These are phyloP conservation scores for Alternaria gansuensis DNA, from an alignment of 2,329 filamentous ascomycete species.

Conservation along the genomic window DNA sequence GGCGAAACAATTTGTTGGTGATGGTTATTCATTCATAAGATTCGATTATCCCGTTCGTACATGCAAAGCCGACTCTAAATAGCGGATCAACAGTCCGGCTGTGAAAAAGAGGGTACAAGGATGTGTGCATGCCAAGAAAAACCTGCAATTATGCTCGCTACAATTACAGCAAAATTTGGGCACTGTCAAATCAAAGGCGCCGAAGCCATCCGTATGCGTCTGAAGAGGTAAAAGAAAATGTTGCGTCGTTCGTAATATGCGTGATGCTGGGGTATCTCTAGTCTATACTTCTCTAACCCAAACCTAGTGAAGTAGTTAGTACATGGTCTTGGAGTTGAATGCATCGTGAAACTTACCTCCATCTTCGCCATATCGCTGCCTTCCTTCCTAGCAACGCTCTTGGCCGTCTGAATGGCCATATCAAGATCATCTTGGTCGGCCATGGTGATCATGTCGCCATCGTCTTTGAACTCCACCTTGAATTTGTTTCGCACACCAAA, in stretches of 20 bases:
- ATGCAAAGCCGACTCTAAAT: constrained; percentile 27
- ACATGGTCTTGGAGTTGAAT: not conserved
- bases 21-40: constrained; percentile 4
- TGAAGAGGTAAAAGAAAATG: constrained; percentile 24
- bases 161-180: constrained; percentile 39
- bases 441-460: constrained; percentile 97
- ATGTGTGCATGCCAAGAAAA: constrained; percentile 10
- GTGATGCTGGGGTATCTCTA: constrained; percentile 52
- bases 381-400: constrained; percentile 74
- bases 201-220: constrained; percentile 22
- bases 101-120: constrained; percentile 38
- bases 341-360: constrained; percentile 73
- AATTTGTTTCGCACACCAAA: constrained; percentile 80
- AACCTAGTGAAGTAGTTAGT: constrained; percentile 57
- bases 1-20: not conserved
- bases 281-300: constrained; percentile 58
- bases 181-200: constrained; percentile 23
- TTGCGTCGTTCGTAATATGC: constrained; percentile 31
- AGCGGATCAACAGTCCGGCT: constrained; percentile 52
- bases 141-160: constrained; percentile 42
- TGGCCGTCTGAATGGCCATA: constrained; percentile 78
- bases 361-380: constrained; percentile 87
- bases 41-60: constrained; percentile 19
- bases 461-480: constrained; percentile 88
- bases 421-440: constrained; percentile 96